These are phyloP conservation scores for Ogataea trehaloabstinens DNA, from an alignment of 805 yeast species.

Conservation along the genomic window DNA sequence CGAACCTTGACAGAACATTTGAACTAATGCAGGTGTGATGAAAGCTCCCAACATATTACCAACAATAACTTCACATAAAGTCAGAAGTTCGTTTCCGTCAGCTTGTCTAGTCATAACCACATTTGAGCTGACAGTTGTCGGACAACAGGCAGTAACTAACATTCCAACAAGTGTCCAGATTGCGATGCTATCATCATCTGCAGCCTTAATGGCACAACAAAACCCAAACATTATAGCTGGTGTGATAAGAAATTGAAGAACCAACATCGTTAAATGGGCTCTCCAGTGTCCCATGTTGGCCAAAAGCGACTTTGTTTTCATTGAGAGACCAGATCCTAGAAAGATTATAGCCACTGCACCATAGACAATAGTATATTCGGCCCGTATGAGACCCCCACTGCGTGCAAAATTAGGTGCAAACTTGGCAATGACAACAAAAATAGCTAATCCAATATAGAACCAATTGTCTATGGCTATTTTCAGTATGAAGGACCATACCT, in stretches of 20 bases:
- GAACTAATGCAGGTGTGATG: conserved; percentile 80
- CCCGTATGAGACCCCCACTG: conserved; percentile 73
- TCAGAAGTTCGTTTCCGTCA: conserved; percentile 71
- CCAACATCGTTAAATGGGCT: conserved; percentile 70
- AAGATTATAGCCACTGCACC: conserved; percentile 88
- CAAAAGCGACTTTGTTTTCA: conserved; percentile 61
- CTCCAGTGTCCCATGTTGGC: conserved; percentile 75
- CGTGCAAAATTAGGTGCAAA: conserved; percentile 81
- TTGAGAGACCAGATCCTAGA: conserved; percentile 75
- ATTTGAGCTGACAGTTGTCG: conserved; percentile 89
- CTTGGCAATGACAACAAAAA: conserved; percentile 71
- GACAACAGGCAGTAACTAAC: conserved; percentile 81
- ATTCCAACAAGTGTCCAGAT: conserved; percentile 80
- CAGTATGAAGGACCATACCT: conserved; percentile 3
- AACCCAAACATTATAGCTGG: conserved; percentile 60
- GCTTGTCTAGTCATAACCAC: conserved; percentile 90
- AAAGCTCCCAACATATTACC: conserved; percentile 87
- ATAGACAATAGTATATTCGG: conserved; percentile 75
- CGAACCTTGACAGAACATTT: conserved; percentile 55
- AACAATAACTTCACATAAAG: conserved; percentile 80
- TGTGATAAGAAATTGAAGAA: conserved; percentile 63
- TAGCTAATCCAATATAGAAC: conserved; percentile 73
- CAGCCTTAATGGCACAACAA: conserved; percentile 59
- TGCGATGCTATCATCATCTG: conserved; percentile 59
- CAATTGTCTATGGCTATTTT: conserved; percentile 45